Percentiles rank a stretch among this genome's conserved stretches.
Evolutionary conservation across 2,329 filamentous ascomycete genomes (phyloP).

Genomic region (Aspergillus niger): DNA sequence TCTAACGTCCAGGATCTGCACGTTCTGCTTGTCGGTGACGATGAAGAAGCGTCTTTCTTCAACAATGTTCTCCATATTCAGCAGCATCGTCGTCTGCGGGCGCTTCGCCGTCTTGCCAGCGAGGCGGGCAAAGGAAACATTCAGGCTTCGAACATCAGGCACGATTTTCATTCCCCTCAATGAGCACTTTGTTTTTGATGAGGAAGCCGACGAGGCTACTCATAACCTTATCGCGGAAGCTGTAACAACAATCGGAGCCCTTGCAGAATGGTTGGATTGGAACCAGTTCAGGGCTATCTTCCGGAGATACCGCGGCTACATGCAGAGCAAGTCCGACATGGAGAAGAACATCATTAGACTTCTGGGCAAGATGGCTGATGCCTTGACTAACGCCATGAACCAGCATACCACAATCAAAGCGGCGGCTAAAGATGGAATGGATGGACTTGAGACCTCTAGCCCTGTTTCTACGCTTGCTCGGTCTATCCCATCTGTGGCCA

Average conservation of each 20-base stretch:
- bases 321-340: conserved; percentile 76
- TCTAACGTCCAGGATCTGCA: conserved; percentile 72
- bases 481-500: conserved; percentile 67
- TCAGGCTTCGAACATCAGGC: conserved; percentile 74
- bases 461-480: conserved; percentile 55
- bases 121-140: conserved; percentile 67
- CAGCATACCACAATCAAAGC: conserved; percentile 26
- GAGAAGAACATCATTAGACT: conserved; percentile 86
- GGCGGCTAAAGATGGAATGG: conserved; percentile 27
- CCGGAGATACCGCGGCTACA: conserved; percentile 78
- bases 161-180: conserved; percentile 88
- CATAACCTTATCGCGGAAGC: conserved; percentile 86
- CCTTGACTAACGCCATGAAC: conserved; percentile 61
- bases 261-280: conserved; percentile 82
- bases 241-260: conserved; percentile 72
- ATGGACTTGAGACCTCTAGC: conserved; percentile 31
- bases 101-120: conserved; percentile 72
- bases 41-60: conserved; percentile 86
- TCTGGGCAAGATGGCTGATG: conserved; percentile 77
- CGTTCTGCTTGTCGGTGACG: conserved; percentile 67
- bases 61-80: conserved; percentile 90
- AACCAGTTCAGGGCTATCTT: conserved; percentile 84
- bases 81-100: conserved; percentile 79
- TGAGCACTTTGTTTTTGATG: conserved; percentile 90
- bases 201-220: conserved; percentile 72